A percentile compares a stretch with the other conserved stretches of the same genome.
Evolutionary conservation across 78 protist species (phyloP).

Genomic region (Tieghemostelium lacteum): DNA sequence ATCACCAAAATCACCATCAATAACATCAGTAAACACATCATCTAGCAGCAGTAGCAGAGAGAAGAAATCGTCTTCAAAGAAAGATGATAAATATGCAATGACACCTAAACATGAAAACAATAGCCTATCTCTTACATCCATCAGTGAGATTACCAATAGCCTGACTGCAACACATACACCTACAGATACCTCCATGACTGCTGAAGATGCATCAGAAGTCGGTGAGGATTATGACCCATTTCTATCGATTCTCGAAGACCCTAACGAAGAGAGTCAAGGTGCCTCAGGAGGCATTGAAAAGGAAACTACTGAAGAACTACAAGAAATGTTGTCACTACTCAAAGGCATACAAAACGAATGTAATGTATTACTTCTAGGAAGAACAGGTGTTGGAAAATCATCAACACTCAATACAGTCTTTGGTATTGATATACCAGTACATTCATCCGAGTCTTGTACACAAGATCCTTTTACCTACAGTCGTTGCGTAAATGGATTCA

Average conservation of each 20-base stretch:
- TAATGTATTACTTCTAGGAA: conserved; percentile 58
- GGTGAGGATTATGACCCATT: conserved; percentile 80
- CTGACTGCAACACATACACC: conserved; percentile 61
- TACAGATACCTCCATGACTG: conserved; percentile 37
- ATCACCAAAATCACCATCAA: conserved; percentile 3
- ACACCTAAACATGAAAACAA: conserved; percentile 10
- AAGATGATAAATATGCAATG: background rate
- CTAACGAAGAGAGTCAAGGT: conserved; percentile 10
- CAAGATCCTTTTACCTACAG: conserved; percentile 78
- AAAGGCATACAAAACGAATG: conserved; percentile 78
- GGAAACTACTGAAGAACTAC: conserved; percentile 69
- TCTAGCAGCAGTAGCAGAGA: background rate
- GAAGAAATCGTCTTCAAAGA: background rate
- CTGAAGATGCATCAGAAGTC: conserved; percentile 51
- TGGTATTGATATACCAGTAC: conserved; percentile 79
- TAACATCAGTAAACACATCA: background rate
- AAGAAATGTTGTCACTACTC: conserved; percentile 69
- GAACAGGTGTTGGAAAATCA: conserved; percentile 81
- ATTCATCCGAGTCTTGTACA: conserved; percentile 55
- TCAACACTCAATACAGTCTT: conserved; percentile 63
- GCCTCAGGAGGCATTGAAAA: conserved; percentile 44
- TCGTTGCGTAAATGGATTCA: conserved; percentile 70
- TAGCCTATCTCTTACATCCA: conserved; percentile 57
- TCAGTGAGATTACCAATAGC: conserved; percentile 67
- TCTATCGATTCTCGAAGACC: conserved; percentile 51